Evolutionary conservation across 1,284 basidiomycete genomes (phyloP).

Genomic region (Heterobasidion annosum): DNA sequence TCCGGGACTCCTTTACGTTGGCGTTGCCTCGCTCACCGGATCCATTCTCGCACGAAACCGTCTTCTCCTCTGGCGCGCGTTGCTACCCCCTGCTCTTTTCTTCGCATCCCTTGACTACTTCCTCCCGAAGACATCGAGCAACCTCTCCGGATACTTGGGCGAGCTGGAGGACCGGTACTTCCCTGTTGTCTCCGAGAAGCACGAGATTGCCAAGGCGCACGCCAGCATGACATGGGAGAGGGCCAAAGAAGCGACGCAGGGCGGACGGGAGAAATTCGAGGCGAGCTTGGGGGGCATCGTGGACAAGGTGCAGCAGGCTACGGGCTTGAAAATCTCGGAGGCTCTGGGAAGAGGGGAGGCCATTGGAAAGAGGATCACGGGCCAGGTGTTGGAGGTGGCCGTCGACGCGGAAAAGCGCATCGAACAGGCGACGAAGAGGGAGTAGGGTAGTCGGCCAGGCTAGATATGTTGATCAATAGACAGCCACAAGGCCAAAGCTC

Average conservation of each 20-base stretch:
- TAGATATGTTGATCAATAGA: background rate
- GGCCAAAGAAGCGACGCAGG: slow-evolving; percentile 18
- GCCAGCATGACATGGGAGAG: slow-evolving; percentile 40
- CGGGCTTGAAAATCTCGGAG: slow-evolving; percentile 65
- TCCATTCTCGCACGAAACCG: slow-evolving; percentile 81
- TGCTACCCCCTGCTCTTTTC: slow-evolving; percentile 66
- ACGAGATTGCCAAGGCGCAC: slow-evolving; percentile 60
- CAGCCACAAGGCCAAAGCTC: no score
- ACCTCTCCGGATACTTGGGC: slow-evolving; percentile 57
- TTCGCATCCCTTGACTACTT: slow-evolving; percentile 65
- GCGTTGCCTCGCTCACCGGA: slow-evolving; percentile 80
- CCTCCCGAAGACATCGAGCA: slow-evolving; percentile 70
- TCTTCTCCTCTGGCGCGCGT: slow-evolving; percentile 49
- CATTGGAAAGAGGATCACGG: slow-evolving; percentile 1
- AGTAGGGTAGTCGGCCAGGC: background rate
- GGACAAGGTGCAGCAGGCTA: slow-evolving; percentile 54
- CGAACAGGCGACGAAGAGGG: background rate
- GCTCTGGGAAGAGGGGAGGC: slow-evolving; percentile 25
- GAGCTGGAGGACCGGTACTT: slow-evolving; percentile 65
- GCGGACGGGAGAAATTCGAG: slow-evolving; percentile 28
- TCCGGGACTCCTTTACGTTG: slow-evolving; percentile 81
- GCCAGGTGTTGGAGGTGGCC: slow-evolving; percentile 7
- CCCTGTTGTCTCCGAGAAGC: slow-evolving; percentile 60
- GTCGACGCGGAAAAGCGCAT: background rate
- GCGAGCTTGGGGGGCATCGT: slow-evolving; percentile 41